These are phyloP conservation scores for Chaetomiaceae sp. DNA, from an alignment of 2,329 filamentous ascomycete genomes.

Conservation along the genomic window DNA sequence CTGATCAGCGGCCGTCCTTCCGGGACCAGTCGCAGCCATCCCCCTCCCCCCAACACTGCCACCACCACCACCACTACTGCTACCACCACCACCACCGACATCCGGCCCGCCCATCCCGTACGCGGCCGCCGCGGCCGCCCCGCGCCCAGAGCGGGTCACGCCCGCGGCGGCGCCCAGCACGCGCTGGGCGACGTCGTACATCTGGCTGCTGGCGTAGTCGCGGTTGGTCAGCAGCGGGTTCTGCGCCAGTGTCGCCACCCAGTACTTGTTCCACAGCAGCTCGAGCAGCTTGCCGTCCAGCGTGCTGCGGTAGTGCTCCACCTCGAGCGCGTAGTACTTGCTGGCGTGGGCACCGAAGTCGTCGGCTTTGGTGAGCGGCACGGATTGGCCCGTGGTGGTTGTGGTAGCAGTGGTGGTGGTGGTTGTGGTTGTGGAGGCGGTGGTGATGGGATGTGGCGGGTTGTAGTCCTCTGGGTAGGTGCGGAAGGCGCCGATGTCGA, in stretches of 20 bases:
- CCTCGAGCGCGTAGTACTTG: conserved; percentile 85
- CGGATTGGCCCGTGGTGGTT: conserved; percentile 51
- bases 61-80: conserved; percentile 10
- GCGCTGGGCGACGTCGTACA: conserved; percentile 80
- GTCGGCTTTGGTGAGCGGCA: conserved; percentile 87
- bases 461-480: conserved; percentile 77
- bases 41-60: not conserved
- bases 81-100: conserved; percentile 19
- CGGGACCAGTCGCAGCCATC: conserved; percentile 12
- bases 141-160: conserved; percentile 27
- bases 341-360: conserved; percentile 92
- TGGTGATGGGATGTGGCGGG: conserved; percentile 30
- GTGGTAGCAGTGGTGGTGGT: not conserved
- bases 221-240: conserved; percentile 86
- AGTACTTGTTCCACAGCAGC: conserved; percentile 97
- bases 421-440: not conserved
- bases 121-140: not conserved
- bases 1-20: conserved; percentile 25
- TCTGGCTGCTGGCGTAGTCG: conserved; percentile 88
- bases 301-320: conserved; percentile 90
- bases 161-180: conserved; percentile 56
- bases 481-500: conserved; percentile 94
- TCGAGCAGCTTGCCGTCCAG: conserved; percentile 83
- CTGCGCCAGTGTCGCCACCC: conserved; percentile 91
- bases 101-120: not conserved